Base-by-base conservation (phyloP, 129 eudicot species). In the Saussurea involucrata region DNA sequence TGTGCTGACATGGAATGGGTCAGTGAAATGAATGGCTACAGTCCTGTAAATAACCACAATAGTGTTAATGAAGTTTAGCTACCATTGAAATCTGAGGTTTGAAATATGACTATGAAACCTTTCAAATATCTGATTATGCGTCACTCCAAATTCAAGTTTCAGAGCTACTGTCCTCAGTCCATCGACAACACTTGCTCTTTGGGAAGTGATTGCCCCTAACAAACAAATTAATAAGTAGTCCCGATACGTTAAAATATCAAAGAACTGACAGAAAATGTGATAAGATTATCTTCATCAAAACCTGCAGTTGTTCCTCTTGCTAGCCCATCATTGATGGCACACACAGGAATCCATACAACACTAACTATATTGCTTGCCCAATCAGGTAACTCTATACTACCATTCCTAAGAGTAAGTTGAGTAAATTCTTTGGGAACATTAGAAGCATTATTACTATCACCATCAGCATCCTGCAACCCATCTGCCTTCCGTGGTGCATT, bases 71-170 rank as follows among this genome's bases (percentile, higher is more conserved):
- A 71, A 29, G 82, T 75, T 61, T 71, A 65, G 25, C 63, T 44
- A 32, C 42, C 66, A 42, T 67, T 9, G 17, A 58, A 63, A 71
- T 31, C 21, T 55, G 49, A 55, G 71, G 74, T 65, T 65, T 13
- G 17, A 27, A 63, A 72, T 17, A 58, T 11, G 60, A 29, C 9
- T 60, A 42, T 80, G 15, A 69, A 42, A 84, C 98, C 90, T 95
- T 65, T 91, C 97, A 69, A 86, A 85, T 77, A 86, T 89, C 81
- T 95, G 99, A 78, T 92, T 95, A 71, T 85, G 96, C 36, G 97
- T 88, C 79, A 80, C 93, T 75, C 99, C 99, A 77, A 95, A 95
- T 46, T 95, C 96, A 75, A 95, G 99, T 80, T 88, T 95, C 53
- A 95, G 88, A 67, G 96, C 92, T 76, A 89, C 76, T 31, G 97